phyloP scores from a whole-genome alignment of 208 protist species.

The Crithidia brevicula region DNA sequence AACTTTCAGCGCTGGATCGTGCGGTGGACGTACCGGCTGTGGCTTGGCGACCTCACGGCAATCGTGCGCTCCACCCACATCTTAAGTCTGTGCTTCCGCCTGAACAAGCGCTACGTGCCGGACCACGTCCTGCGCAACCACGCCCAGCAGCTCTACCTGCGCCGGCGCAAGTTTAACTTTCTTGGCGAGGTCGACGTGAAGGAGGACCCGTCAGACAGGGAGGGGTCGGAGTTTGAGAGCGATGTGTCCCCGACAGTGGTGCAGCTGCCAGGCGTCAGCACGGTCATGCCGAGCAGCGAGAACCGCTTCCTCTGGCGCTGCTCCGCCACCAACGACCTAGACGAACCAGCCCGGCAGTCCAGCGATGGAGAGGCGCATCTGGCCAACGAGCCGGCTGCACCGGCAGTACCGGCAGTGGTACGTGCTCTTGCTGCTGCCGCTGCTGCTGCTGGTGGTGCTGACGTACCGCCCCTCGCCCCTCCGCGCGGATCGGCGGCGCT shows the following conservation, averaged over 20 bases:
- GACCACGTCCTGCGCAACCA: slow-evolving; percentile 76
- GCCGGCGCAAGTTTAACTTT: slow-evolving; percentile 32
- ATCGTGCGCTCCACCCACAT: slow-evolving; percentile 69
- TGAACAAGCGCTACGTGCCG: slow-evolving; percentile 91
- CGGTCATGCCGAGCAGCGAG: slow-evolving; percentile 4
- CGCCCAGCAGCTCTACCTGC: slow-evolving; percentile 49
- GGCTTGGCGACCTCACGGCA: slow-evolving; percentile 74
- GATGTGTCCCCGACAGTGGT: slow-evolving; percentile 13
- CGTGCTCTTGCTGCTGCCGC: too few relatives aligned
- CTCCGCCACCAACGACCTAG: background rate
- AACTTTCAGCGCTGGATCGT: slow-evolving; percentile 35
- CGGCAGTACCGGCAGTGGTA: too few relatives aligned
- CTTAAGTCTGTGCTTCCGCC: slow-evolving; percentile 67
- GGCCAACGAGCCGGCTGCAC: too few relatives aligned
- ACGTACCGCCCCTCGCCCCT: background rate
- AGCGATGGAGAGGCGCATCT: background rate
- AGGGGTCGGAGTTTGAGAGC: slow-evolving; percentile 36
- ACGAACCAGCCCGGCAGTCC: background rate
- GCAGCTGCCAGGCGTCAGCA: slow-evolving; percentile 11
- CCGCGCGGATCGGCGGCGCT: background rate
- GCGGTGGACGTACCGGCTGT: slow-evolving; percentile 47
- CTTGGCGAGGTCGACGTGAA: slow-evolving; percentile 26
- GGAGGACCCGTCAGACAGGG: slow-evolving; percentile 13
- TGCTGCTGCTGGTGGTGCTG: too few relatives aligned
- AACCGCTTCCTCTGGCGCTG: slow-evolving; percentile 29